Evolutionary conservation across 371 early-diverging fungal species (phyloP).

Genomic region (Fennellomyces sp.): DNA sequence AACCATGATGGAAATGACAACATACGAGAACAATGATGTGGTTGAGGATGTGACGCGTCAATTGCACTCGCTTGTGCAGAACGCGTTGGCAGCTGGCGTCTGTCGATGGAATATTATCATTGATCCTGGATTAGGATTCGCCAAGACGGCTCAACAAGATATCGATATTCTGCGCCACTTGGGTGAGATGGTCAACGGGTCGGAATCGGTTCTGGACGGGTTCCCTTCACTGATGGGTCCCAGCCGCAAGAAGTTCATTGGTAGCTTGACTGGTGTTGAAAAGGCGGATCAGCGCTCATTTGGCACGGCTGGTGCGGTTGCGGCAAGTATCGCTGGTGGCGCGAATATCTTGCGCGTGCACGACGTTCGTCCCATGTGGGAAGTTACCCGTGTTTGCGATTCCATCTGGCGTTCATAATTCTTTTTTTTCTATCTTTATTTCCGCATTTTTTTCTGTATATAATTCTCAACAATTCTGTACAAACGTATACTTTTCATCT

Average conservation of each 20-base stretch:
- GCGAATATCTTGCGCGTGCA: conserved; percentile 91
- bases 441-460: conserved; percentile 7
- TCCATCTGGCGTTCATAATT: conserved; percentile 56
- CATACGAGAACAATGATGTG: conserved; percentile 76
- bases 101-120: conserved; percentile 95
- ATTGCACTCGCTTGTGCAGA: conserved; percentile 65
- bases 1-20: conserved; percentile 81
- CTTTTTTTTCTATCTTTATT: not conserved
- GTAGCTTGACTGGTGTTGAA: conserved; percentile 65
- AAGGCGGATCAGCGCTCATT: conserved; percentile 81
- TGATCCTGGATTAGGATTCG: conserved; percentile 98
- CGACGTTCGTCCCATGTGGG: conserved; percentile 91
- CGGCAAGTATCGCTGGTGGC: conserved; percentile 87
- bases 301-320: conserved; percentile 95
- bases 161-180: conserved; percentile 82
- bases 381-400: conserved; percentile 88
- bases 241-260: conserved; percentile 88
- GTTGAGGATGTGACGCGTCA: conserved; percentile 73
- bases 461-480: conserved; percentile 20
- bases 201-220: conserved; percentile 59
- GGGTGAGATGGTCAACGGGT: conserved; percentile 58
- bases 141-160: conserved; percentile 88
- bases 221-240: conserved; percentile 90
- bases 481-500: conserved; percentile 5
- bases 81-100: conserved; percentile 80